A percentile compares a stretch with the other conserved stretches of the same genome.
phyloP scores from a whole-genome alignment of 2,329 filamentous ascomycete genomes.

The Metarhizium robertsii region DNA sequence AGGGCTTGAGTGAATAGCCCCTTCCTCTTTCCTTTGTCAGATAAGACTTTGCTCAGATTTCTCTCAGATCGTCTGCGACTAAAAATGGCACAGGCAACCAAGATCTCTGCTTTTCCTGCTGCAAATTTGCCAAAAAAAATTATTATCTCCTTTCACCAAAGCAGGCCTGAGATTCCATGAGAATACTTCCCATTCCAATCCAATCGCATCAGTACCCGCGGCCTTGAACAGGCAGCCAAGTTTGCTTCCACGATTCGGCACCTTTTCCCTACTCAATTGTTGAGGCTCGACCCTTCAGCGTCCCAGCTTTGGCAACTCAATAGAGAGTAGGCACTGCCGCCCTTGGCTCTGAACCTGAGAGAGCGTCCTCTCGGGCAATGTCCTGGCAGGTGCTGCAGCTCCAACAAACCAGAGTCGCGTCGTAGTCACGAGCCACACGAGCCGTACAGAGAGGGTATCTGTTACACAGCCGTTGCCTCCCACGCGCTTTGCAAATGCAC shows the following conservation, averaged over 20 bases:
- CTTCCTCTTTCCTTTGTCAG: neutral
- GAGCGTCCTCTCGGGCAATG: neutral
- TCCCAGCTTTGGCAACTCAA: neutral
- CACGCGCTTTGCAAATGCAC: neutral
- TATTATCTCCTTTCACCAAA: too few relatives aligned
- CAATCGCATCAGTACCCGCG: neutral
- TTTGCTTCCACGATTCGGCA: neutral
- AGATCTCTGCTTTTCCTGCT: neutral
- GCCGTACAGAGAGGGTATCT: neutral
- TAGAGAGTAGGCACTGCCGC: neutral
- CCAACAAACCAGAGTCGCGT: too few relatives aligned
- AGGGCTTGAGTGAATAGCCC: neutral
- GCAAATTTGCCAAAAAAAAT: neutral
- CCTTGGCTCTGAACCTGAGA: neutral
- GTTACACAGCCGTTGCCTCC: neutral
- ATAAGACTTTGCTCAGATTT: neutral
- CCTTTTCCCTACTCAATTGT: too few relatives aligned
- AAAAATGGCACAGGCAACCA: neutral
- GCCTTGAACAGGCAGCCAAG: neutral
- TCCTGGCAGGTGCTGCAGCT: neutral
- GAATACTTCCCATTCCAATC: too few relatives aligned
- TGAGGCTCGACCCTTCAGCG: neutral
- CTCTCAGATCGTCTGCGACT: neutral
- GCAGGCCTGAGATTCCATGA: neutral
- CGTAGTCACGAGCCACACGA: neutral